A percentile compares a stretch with the other conserved stretches of the same genome.
These are phyloP conservation scores for Platanthera zijinensis DNA, from an alignment of 106 monocot species.

Conservation along the genomic window DNA sequence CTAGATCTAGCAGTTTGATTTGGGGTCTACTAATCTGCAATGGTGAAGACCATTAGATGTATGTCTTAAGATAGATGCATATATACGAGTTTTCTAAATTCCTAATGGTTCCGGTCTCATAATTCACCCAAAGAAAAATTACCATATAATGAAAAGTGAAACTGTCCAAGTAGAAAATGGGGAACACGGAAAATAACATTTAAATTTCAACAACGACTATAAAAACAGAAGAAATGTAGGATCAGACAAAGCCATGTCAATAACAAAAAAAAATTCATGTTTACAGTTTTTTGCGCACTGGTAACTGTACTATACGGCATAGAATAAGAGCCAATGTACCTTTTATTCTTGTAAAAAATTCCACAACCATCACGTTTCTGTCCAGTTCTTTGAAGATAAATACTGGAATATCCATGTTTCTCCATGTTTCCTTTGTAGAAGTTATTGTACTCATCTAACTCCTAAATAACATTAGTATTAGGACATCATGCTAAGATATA, in stretches of 20 bases:
- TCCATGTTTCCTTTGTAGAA: conserved; percentile 80
- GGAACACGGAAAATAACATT: background rate
- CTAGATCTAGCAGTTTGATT: background rate
- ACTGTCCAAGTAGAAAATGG: background rate
- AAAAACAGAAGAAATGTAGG: background rate
- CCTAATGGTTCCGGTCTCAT: no score
- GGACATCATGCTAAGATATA: background rate
- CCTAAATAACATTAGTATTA: conserved; percentile 27
- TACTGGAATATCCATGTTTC: conserved; percentile 51
- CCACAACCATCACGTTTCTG: conserved; percentile 91
- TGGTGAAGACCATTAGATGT: background rate
- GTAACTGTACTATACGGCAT: background rate
- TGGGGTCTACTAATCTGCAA: background rate
- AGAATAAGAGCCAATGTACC: conserved; percentile 24
- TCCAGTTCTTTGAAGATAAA: conserved; percentile 77
- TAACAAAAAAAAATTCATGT: background rate
- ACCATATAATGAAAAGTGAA: background rate
- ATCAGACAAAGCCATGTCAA: background rate
- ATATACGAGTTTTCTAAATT: no score
- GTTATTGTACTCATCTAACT: conserved; percentile 78
- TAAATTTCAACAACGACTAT: background rate
- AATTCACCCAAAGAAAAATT: no score
- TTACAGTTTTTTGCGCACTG: background rate
- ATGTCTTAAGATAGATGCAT: no score
- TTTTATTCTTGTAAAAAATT: conserved; percentile 72